Evolutionary conservation across 2,329 filamentous ascomycete species (phyloP).

Genomic region (Colletotrichum orbiculare): DNA sequence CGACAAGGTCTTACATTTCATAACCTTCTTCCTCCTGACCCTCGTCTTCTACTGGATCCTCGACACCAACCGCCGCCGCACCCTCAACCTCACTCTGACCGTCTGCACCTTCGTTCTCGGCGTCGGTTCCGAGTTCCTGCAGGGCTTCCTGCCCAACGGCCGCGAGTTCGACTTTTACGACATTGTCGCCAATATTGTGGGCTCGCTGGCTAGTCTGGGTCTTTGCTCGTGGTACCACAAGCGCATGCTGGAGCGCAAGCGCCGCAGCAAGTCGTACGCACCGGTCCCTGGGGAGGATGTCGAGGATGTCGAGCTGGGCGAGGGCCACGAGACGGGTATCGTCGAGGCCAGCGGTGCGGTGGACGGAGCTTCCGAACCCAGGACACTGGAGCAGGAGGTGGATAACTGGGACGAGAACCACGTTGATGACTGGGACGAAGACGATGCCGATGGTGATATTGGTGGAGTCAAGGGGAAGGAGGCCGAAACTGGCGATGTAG

Average conservation of each 20-base stretch:
- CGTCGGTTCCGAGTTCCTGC: conserved; percentile 80
- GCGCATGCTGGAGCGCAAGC: conserved; percentile 90
- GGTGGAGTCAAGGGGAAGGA: conserved; percentile 41
- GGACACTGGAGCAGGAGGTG: conserved; percentile 79
- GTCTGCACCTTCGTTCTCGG: conserved; percentile 80
- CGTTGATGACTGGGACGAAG: conserved; percentile 68
- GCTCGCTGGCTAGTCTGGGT: conserved; percentile 76
- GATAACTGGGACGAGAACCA: conserved; percentile 95
- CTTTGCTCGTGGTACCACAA: conserved; percentile 93
- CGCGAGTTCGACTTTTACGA: conserved; percentile 82
- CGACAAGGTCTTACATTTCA: conserved; percentile 88
- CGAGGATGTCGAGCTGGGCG: conserved; percentile 82
- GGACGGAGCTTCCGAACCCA: conserved; percentile 41
- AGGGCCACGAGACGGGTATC: conserved; percentile 76
- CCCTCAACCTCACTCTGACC: conserved; percentile 83
- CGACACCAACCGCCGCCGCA: conserved; percentile 88
- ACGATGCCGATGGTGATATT: conserved; percentile 50
- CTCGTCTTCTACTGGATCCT: conserved; percentile 95
- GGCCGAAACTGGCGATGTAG: conserved; percentile 42
- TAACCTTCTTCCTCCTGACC: conserved; percentile 92
- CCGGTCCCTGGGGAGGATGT: conserved; percentile 73
- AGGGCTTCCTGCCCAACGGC: conserved; percentile 79
- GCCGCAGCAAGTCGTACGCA: conserved; percentile 78
- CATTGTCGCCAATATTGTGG: conserved; percentile 87
- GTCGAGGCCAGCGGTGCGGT: conserved; percentile 41